Conservation (phyloP, 2,329 filamentous ascomycete species). For the Colletotrichum sp. region DNA sequence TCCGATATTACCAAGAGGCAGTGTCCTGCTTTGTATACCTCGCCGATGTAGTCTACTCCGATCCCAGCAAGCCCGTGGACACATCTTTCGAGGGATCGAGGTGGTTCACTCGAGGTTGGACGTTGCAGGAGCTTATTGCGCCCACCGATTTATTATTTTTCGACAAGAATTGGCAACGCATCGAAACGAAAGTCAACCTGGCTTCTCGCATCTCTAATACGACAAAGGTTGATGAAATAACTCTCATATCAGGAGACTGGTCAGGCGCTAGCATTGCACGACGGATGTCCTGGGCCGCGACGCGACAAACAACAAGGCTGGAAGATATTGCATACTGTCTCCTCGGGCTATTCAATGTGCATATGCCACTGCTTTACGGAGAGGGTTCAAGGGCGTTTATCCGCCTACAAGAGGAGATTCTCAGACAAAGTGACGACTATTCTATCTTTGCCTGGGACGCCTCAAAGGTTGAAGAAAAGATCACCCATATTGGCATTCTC, state of each 20-base stretch:
- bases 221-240: neutral
- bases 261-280: conserved; percentile 24
- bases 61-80: neutral
- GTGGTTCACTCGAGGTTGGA: conserved; percentile 25
- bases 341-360: conserved; percentile 31
- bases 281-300: conserved; percentile 33
- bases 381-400: conserved; percentile 29
- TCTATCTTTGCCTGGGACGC: neutral
- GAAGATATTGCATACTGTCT: conserved; percentile 33
- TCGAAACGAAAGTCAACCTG: neutral
- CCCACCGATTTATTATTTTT: conserved; percentile 13
- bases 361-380: conserved; percentile 31
- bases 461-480: rapidly evolving
- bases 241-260: neutral
- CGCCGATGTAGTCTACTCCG: neutral
- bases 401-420: conserved; percentile 22
- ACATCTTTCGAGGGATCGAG: neutral
- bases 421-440: neutral
- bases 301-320: conserved; percentile 23
- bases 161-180: neutral
- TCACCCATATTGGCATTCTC: neutral
- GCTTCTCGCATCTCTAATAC: neutral
- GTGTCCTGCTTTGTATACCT: conserved; percentile 16
- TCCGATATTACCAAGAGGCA: conserved; percentile 7
- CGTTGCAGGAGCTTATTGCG: conserved; percentile 21